These are phyloP conservation scores for Geotrichum siamense DNA, from an alignment of 1,139 yeast species.

Conservation along the genomic window DNA sequence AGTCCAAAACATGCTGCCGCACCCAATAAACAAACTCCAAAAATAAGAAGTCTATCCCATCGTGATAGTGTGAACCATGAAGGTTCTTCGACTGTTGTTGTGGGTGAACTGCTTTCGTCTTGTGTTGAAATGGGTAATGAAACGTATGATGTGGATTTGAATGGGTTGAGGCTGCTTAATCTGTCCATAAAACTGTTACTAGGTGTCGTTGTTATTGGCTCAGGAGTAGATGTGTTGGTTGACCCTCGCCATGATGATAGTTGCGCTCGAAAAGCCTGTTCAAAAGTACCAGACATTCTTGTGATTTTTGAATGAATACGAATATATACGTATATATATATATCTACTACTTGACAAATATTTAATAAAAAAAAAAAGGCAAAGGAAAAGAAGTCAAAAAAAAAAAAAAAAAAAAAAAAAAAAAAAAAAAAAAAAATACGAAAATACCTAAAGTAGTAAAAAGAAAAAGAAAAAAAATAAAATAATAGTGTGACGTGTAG, in stretches of 20 bases:
- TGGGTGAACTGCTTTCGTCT: slow-evolving; percentile 6
- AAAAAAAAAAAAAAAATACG: too few species aligned
- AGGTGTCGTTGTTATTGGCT: slow-evolving; percentile 27
- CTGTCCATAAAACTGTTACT: slow-evolving; percentile 33
- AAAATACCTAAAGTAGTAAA: too few species aligned
- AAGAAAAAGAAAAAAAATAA: too few species aligned
- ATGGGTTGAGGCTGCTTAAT: slow-evolving; percentile 38
- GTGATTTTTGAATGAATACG: too few species aligned
- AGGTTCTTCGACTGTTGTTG: slow-evolving; percentile 42
- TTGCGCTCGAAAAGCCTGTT: slow-evolving; percentile 36
- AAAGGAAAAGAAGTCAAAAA: too few species aligned
- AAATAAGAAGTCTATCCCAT: slow-evolving; percentile 73
- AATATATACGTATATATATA: too few species aligned
- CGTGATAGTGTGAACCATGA: slow-evolving; percentile 57
- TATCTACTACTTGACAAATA: too few species aligned
- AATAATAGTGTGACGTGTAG: too few species aligned
- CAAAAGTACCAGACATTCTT: slow-evolving; percentile 21
- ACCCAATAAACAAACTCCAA: slow-evolving; percentile 68
- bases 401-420: too few species aligned
- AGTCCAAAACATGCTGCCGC: slow-evolving; percentile 72
- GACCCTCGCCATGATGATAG: slow-evolving; percentile 34
- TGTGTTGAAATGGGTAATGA: slow-evolving; percentile 43
- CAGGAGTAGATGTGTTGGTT: slow-evolving; percentile 18
- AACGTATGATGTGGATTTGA: slow-evolving; percentile 42
- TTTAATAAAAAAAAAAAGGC: too few species aligned